Evolutionary conservation across 495 filamentous ascomycete genomes (phyloP).

Genomic region (Tuber borchii): DNA sequence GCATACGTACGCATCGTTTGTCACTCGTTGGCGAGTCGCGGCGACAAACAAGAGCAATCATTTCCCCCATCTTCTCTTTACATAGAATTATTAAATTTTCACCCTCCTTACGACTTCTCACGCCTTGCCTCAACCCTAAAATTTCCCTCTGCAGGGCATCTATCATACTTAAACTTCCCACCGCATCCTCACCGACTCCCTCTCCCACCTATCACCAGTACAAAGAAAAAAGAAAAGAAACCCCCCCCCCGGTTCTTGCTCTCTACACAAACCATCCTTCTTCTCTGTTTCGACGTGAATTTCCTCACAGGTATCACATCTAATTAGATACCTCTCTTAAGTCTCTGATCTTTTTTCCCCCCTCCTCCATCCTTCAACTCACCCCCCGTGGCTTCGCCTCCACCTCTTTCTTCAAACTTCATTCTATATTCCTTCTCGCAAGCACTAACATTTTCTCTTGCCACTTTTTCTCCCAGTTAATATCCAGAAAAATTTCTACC

Average conservation of each 20-base stretch:
- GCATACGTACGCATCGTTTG: background rate
- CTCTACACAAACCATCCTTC: background rate
- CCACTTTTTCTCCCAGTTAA: background rate
- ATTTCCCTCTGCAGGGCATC: background rate
- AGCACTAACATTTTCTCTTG: constrained; percentile 5
- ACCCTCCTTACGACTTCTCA: constrained; percentile 3
- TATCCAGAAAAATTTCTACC: constrained; percentile 1
- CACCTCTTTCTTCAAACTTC: background rate
- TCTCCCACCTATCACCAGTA: background rate
- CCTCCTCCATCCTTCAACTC: constrained; percentile 2
- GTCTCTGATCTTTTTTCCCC: background rate
- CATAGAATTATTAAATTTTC: background rate
- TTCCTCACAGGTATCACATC: background rate
- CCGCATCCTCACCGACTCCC: constrained; percentile 8
- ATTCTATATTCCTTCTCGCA: background rate
- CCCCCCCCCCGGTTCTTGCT: background rate
- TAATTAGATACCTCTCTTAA: background rate
- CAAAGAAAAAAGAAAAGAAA: background rate
- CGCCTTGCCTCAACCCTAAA: constrained; percentile 4
- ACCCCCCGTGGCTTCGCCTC: background rate
- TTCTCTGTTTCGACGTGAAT: background rate
- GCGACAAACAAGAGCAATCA: background rate
- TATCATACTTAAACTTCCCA: constrained; percentile 7
- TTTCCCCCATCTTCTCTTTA: background rate
- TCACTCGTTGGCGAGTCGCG: background rate